A percentile compares a stretch with the other conserved stretches of the same genome.
These are phyloP conservation scores for Bipolaris sorokiniana DNA, from an alignment of 2,329 filamentous ascomycete genomes.

Conservation along the genomic window DNA sequence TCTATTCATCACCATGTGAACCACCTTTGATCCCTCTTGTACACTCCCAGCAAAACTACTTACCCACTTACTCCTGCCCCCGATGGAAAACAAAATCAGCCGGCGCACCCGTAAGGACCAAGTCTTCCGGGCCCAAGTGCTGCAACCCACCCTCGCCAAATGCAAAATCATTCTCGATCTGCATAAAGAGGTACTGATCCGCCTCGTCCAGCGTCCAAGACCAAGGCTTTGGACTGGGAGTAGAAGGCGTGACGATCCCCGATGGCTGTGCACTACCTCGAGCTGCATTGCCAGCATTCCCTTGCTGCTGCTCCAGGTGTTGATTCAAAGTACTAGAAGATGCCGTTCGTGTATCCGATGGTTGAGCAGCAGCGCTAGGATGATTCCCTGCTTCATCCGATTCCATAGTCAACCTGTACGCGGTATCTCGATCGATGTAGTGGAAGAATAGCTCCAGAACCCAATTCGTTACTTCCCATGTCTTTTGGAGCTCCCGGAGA, in stretches of 20 bases:
- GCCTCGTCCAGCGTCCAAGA: constrained; percentile 39
- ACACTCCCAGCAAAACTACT: not conserved
- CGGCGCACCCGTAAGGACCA: constrained; percentile 16
- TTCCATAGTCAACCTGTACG: constrained; percentile 46
- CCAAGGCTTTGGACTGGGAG: constrained; percentile 29
- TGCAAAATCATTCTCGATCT: constrained; percentile 41
- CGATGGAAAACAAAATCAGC: constrained; percentile 25
- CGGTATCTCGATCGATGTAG: constrained; percentile 55
- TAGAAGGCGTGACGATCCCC: constrained; percentile 13
- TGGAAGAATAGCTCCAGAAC: constrained; percentile 58
- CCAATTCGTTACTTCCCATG: constrained; percentile 59
- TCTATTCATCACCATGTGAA: too few species aligned
- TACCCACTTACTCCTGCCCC: not conserved
- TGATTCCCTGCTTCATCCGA: constrained; percentile 31
- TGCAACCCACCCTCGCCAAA: constrained; percentile 38
- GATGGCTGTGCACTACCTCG: not conserved
- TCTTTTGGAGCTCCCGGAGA: constrained; percentile 56
- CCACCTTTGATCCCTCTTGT: too few species aligned
- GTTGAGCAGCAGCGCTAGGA: constrained; percentile 15
- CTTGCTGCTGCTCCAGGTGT: constrained; percentile 11
- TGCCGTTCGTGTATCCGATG: not conserved
- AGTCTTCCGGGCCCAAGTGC: constrained; percentile 29
- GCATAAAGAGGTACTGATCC: constrained; percentile 40
- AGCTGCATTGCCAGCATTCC: not conserved
- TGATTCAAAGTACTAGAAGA: constrained; percentile 11